Percentiles rank a stretch among this genome's conserved stretches.
phyloP scores from a whole-genome alignment of 441 rosid species.

The Aquilaria agallochum region DNA sequence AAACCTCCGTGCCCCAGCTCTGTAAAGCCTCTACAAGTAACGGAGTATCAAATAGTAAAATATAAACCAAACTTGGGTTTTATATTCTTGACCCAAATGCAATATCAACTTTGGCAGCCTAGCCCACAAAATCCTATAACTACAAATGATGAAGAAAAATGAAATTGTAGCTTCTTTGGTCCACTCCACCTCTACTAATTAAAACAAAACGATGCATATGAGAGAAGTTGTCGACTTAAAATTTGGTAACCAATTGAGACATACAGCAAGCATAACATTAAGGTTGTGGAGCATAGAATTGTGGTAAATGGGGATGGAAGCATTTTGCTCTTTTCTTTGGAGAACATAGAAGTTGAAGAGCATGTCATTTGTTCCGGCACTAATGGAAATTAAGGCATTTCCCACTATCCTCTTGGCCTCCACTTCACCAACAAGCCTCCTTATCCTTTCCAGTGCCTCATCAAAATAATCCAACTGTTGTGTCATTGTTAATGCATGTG shows the following conservation, averaged over 20 bases:
- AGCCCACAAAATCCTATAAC: not conserved
- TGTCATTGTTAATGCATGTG: conserved; percentile 29
- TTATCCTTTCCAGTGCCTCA: conserved; percentile 30
- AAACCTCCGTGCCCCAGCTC: conserved; percentile 34
- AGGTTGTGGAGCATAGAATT: conserved; percentile 30
- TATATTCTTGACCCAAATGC: not conserved
- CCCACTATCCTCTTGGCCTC: conserved; percentile 30
- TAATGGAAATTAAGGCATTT: conserved; percentile 33
- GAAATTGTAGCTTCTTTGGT: not conserved
- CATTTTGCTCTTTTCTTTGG: conserved; percentile 16
- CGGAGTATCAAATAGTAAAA: not conserved
- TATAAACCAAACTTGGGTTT: not conserved
- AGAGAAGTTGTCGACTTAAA: too few relatives aligned
- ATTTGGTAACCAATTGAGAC: too few relatives aligned
- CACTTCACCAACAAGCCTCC: conserved; percentile 30
- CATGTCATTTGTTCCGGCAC: conserved; percentile 55
- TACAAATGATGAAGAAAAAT: not conserved
- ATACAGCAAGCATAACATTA: conserved; percentile 29
- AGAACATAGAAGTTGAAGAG: conserved; percentile 29
- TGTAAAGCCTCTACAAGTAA: conserved; percentile 27
- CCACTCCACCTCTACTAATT: not conserved
- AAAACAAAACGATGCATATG: too few relatives aligned
- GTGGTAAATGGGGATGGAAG: conserved; percentile 29
- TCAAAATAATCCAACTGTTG: conserved; percentile 33
- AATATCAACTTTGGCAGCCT: not conserved